Evolutionary conservation across 768 basidiomycete genomes (phyloP), one percentile per base, ranked within the genome.

Genomic region (Auriscalpium vulgare): DNA sequence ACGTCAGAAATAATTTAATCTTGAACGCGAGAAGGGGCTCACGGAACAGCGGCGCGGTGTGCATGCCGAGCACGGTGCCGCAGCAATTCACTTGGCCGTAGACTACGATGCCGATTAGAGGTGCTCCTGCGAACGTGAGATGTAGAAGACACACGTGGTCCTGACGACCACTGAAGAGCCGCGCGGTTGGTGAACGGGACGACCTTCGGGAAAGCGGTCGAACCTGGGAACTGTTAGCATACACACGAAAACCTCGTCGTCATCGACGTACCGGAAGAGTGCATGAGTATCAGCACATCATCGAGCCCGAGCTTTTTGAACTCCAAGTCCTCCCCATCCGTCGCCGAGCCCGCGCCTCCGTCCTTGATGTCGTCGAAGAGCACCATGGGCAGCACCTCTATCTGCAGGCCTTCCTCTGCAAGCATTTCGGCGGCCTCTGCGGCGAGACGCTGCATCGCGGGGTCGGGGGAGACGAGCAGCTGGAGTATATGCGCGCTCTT

Each of bases 381-480:
- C 1, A 62, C 61, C 52, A 68, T 51, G 3, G 58, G 45, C 10
- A 60, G 11, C 13, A 66, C 44, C n/a, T 46, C 51, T 19, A 61
- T 13, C 3, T 37, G 34, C 10, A 40, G 36, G 3, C 53, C 54
- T 11, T 63, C 59, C 37, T 52, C 34, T 13, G 13, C 46, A n/a
- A 62, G 54, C 1, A 53, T 23, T 10, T 53, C 54, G 21, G 54
- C 37, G 9, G 62, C 65, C 21, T 63, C 61, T 13, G 57, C 48
- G 1, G 62, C 53, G 10, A 68, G 46, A 7, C 59, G 51, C 35
- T 62, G 57, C 55, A 65, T 62, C 5, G 49, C 44, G 4, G 58
- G 51, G 40, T 68, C 66, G 6, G 53, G 53, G 38, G 59, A 59
- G 23, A 63, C 64, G 50, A 69, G 56, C 6, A 68, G 37, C 16